phyloP scores from a whole-genome alignment of 106 monocot species.

The Dendrobium officinale region DNA sequence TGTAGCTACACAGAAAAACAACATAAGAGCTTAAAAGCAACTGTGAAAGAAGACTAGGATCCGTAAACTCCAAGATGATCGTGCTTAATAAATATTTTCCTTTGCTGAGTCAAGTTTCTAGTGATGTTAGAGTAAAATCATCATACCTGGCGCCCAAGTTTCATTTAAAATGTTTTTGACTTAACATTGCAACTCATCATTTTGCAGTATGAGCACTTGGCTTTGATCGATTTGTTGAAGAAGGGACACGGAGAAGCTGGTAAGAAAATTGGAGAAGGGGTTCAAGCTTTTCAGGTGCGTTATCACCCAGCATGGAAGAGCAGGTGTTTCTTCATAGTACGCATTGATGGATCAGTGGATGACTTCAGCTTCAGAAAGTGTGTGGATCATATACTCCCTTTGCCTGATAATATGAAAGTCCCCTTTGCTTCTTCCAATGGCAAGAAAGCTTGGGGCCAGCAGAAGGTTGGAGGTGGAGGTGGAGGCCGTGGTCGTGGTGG shows the following conservation, averaged over 20 bases:
- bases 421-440: conserved; percentile 13
- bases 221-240: conserved; percentile 65
- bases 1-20: no score
- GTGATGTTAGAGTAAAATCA: no score
- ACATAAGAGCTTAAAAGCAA: no score
- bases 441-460: conserved; percentile 17
- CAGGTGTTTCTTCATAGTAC: conserved; percentile 67
- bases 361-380: conserved; percentile 99
- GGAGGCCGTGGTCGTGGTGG: conserved; percentile 38
- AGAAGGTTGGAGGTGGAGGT: conserved; percentile 26
- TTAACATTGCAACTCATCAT: no score
- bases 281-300: conserved; percentile 76
- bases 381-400: conserved; percentile 68
- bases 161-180: no score
- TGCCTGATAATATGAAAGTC: conserved; percentile 70
- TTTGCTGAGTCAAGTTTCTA: no score
- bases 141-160: no score
- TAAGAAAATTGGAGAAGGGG: conserved; percentile 68
- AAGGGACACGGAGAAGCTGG: conserved; percentile 60
- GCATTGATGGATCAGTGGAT: conserved; percentile 56
- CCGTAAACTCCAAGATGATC: no score
- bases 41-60: no score
- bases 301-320: conserved; percentile 69
- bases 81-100: no score
- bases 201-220: conserved; percentile 77